Evolutionary conservation across 257 asterid genomes (phyloP), one percentile per base, ranked within the genome.

Genomic region (Solanum ahanhuiri): DNA sequence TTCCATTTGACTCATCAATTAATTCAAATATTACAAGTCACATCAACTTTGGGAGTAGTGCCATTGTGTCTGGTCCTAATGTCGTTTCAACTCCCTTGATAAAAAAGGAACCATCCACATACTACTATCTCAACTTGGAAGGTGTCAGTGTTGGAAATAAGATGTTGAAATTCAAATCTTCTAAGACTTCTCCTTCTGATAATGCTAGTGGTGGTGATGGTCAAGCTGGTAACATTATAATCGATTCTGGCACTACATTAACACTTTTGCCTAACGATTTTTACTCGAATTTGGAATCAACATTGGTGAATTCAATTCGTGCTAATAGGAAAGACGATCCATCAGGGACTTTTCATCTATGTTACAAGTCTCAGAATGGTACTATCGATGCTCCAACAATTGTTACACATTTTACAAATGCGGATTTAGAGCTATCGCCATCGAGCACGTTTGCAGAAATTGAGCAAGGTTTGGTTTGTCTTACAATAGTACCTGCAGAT

Each of bases 241-340:
- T 93, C 17, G 94, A 93, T 71, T 91, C 94, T 0, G 95, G 94
- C n/a, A 91, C 94, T 0, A 90, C 92, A 1, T 25, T 91, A 12
- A 89, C 93, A 0, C 2, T 85, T 31, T 60, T 91, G 0, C 92
- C 90, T 0, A 0, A 2, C 0, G 54, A 66, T 4, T 58, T 90
- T 11, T 93, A 93, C 35, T 0, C 12, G 6, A 17, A 3, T 4
- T 18, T 82, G 70, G 72, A 81, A 28, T 81, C 82, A 9, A 22
- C 3, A 1, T 77, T 67, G 30, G 15, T 30, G 60, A 1, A 11
- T 43, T 43, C 54, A 3, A 43, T 43, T 54, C 5, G 8, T 1
- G 37, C 48, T 4, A 12, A 23, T 6, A 60, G 63, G 11, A 57
- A 81, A 17, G 18, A 54, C 0, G 81, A 82, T 51, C 86, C 90